phyloP scores from a whole-genome alignment of 192 early-diverging fungal species.

The Cetraspora pellucida region DNA sequence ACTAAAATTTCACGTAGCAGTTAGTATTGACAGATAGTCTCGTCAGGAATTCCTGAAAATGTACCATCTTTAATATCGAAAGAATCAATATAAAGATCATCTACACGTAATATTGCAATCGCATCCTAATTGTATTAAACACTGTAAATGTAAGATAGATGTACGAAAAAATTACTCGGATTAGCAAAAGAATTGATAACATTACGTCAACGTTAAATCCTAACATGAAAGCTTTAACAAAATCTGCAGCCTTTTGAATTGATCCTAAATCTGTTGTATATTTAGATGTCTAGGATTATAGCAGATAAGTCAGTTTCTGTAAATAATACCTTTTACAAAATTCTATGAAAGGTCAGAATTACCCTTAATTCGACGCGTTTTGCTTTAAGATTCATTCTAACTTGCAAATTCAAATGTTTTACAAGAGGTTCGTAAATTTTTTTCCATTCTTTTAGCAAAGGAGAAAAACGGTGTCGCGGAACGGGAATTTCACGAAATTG shows the following conservation, averaged over 20 bases:
- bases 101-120: slow-evolving; percentile 90
- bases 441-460: slow-evolving; percentile 91
- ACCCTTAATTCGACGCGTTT: slow-evolving; percentile 86
- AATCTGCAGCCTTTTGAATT: slow-evolving; percentile 96
- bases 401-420: slow-evolving; percentile 93
- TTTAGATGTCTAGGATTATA: slow-evolving; percentile 60
- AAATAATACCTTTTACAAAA: not conserved
- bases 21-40: not conserved
- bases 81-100: slow-evolving; percentile 94
- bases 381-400: slow-evolving; percentile 90
- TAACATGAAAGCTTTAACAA: slow-evolving; percentile 89
- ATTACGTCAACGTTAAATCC: slow-evolving; percentile 84
- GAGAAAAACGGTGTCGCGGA: slow-evolving; percentile 91
- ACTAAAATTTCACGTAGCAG: slow-evolving; percentile 45
- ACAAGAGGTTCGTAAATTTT: slow-evolving; percentile 97
- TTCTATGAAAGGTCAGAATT: slow-evolving; percentile 3
- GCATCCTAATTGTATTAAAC: slow-evolving; percentile 66
- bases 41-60: not conserved
- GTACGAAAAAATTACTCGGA: not conserved
- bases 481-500: slow-evolving; percentile 84
- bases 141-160: not conserved
- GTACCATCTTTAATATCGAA: slow-evolving; percentile 94
- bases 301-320: not conserved
- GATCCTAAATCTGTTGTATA: slow-evolving; percentile 87
- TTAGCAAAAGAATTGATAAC: not conserved